Percentiles rank a stretch among this genome's conserved stretches.
phyloP scores from a whole-genome alignment of 768 basidiomycete genomes.

The Tylopilus sp. region DNA sequence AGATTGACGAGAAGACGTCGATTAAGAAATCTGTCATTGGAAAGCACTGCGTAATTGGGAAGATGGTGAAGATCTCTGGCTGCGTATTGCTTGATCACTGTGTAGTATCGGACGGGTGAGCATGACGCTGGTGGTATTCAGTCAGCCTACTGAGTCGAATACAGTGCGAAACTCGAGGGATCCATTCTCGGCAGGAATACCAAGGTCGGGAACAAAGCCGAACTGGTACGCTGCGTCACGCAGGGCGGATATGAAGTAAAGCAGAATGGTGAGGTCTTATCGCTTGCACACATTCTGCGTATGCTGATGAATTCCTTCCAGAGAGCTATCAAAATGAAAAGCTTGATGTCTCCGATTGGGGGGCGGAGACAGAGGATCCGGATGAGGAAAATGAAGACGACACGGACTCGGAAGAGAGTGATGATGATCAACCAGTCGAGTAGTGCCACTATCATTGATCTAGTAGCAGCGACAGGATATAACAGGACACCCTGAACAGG shows the following conservation, averaged over 20 bases:
- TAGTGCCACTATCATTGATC: slow-evolving; percentile 1
- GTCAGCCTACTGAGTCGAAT: slow-evolving; percentile 7
- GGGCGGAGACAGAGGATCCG: slow-evolving; percentile 32
- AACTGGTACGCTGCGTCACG: slow-evolving; percentile 63
- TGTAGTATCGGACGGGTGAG: slow-evolving; percentile 79
- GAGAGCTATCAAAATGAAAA: slow-evolving; percentile 56
- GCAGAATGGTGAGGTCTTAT: slow-evolving; percentile 46
- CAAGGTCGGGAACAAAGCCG: slow-evolving; percentile 66
- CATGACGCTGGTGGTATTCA: background rate
- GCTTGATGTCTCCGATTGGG: slow-evolving; percentile 56
- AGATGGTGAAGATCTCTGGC: slow-evolving; percentile 76
- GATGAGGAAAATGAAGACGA: slow-evolving; percentile 21
- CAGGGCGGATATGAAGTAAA: slow-evolving; percentile 76
- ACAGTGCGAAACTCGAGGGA: slow-evolving; percentile 71
- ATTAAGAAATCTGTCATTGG: slow-evolving; percentile 82
- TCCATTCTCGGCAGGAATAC: slow-evolving; percentile 76
- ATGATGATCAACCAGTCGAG: slow-evolving; percentile 1
- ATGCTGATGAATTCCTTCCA: slow-evolving; percentile 21
- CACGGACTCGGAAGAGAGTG: slow-evolving; percentile 10
- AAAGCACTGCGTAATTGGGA: slow-evolving; percentile 80
- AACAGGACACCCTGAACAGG: background rate
- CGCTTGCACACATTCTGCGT: background rate
- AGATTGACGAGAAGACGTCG: slow-evolving; percentile 71
- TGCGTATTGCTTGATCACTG: slow-evolving; percentile 90
- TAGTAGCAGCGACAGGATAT: slow-evolving; percentile 2